phyloP scores from a whole-genome alignment of 2,329 filamentous ascomycete species.

The Sarocladium strictum region DNA sequence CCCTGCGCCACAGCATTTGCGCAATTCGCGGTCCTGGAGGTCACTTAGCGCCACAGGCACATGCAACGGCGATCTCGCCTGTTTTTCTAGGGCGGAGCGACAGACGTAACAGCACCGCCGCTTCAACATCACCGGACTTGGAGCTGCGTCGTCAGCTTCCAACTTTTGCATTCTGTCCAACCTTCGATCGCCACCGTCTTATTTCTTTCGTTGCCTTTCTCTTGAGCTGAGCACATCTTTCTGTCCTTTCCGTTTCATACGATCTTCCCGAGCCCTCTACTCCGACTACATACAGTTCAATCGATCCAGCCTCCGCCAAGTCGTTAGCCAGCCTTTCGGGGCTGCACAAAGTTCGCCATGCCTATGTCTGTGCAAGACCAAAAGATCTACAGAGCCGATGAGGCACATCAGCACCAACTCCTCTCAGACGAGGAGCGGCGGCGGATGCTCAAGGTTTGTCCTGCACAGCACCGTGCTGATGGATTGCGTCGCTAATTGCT shows the following conservation, averaged over 20 bases:
- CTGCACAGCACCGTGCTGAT: not conserved
- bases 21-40: not conserved
- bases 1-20: slow-evolving; percentile 1
- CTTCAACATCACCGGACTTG: not conserved
- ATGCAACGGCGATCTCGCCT: slow-evolving; percentile 3
- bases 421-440: slow-evolving; percentile 30
- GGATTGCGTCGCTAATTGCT: slow-evolving; percentile 12
- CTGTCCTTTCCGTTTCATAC: not conserved
- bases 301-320: not conserved
- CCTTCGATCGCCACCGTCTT: not conserved
- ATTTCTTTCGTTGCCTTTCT: not conserved
- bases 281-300: too few species aligned
- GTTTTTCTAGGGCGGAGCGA: slow-evolving; percentile 3
- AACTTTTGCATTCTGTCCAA: not conserved
- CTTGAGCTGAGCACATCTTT: not conserved
- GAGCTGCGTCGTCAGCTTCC: slow-evolving; percentile 2
- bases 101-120: slow-evolving; percentile 4
- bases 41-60: not conserved
- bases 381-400: slow-evolving; percentile 34
- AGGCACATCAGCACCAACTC: slow-evolving; percentile 25
- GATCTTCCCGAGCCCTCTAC: not conserved
- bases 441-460: slow-evolving; percentile 29
- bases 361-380: slow-evolving; percentile 29
- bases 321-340: slow-evolving; percentile 21
- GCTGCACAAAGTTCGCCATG: slow-evolving; percentile 23